These are phyloP conservation scores for Athelia sp. DNA, from an alignment of 1,284 basidiomycete species.

Conservation along the genomic window DNA sequence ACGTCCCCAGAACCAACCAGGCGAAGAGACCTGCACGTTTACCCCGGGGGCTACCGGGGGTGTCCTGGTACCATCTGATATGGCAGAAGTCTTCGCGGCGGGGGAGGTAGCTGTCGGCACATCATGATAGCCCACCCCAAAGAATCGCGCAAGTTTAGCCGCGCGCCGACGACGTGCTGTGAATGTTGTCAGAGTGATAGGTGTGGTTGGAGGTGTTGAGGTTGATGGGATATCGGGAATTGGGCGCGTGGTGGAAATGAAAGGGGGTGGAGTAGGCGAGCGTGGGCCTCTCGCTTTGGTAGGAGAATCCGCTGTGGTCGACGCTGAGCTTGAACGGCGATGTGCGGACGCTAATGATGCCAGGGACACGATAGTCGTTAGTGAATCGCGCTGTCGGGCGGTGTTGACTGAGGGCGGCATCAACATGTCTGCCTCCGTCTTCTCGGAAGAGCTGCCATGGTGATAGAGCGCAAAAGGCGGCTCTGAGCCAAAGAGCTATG, in stretches of 20 bases:
- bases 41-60: slow-evolving; percentile 12
- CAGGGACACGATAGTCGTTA: slow-evolving; percentile 23
- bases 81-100: neutral
- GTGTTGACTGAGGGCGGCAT: slow-evolving; percentile 4
- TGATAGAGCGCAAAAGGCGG: slow-evolving; percentile 28
- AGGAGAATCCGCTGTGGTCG: neutral
- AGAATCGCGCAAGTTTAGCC: slow-evolving; percentile 52
- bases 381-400: slow-evolving; percentile 16
- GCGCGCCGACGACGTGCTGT: slow-evolving; percentile 41
- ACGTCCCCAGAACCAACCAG: slow-evolving; percentile 34
- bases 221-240: neutral
- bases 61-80: slow-evolving; percentile 4
- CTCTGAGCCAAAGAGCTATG: slow-evolving; percentile 44
- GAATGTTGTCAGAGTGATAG: slow-evolving; percentile 19
- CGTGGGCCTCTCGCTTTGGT: neutral
- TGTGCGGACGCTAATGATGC: slow-evolving; percentile 14
- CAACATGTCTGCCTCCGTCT: slow-evolving; percentile 5
- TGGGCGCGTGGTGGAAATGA: neutral
- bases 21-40: slow-evolving; percentile 31
- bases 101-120: slow-evolving; percentile 16
- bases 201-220: neutral
- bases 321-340: neutral
- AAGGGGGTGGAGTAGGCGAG: neutral
- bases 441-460: slow-evolving; percentile 11
- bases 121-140: slow-evolving; percentile 51